phyloP scores from a whole-genome alignment of 176 grass and related monocot genomes.

The Chloris gayana region DNA sequence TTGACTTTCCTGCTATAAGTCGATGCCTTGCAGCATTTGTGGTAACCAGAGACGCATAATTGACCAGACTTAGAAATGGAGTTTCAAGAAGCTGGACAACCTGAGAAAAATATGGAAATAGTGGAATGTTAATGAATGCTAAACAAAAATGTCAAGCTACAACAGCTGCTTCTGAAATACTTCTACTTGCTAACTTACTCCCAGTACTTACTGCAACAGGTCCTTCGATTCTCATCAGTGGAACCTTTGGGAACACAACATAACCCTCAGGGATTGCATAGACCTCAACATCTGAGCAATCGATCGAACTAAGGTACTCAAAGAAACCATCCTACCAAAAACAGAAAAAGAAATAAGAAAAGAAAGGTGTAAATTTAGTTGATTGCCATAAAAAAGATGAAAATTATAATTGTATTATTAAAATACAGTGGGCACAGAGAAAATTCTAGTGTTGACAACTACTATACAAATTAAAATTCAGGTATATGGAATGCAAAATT shows the following conservation, averaged over 20 bases:
- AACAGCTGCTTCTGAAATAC: neutral
- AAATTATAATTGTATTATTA: neutral
- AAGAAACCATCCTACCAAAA: conserved; percentile 80
- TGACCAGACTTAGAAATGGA: conserved; percentile 89
- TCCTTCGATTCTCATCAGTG: conserved; percentile 88
- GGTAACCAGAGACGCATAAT: conserved; percentile 95
- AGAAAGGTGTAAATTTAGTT: neutral
- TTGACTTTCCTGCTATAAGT: conserved; percentile 85
- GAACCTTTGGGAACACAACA: conserved; percentile 93
- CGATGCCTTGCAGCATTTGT: conserved; percentile 95
- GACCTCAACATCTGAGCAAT: conserved; percentile 94
- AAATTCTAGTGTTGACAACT: neutral
- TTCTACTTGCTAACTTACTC: conserved; percentile 36
- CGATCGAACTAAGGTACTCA: conserved; percentile 73
- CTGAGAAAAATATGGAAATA: conserved; percentile 38
- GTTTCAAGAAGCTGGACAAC: conserved; percentile 94
- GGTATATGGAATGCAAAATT: neutral
- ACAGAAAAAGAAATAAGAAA: too few relatives aligned
- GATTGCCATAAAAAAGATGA: neutral
- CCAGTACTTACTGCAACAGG: conserved; percentile 83
- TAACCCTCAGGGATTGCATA: conserved; percentile 91
- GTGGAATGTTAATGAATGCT: neutral
- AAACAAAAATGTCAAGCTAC: neutral
- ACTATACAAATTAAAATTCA: neutral
- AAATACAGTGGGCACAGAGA: neutral